Base-by-base conservation (phyloP, 176 grass and related monocot genomes). In the Guadua angustifolia region DNA sequence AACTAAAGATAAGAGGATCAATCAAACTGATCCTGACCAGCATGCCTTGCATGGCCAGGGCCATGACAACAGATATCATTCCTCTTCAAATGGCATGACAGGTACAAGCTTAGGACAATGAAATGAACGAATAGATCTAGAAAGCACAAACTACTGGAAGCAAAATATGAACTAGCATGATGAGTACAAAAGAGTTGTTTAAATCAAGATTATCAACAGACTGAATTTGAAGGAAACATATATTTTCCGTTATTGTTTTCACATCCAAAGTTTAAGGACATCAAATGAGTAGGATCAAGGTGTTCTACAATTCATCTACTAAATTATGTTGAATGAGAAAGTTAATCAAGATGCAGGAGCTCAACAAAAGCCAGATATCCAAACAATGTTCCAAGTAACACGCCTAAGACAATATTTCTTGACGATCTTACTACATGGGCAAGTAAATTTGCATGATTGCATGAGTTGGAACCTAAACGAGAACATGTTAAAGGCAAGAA, bases 111-210 rank as follows among this genome's bases (percentile, higher is more conserved):
- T 44, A 24, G 58, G 53, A 74, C 16, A 76, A 22, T 14, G 0
- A 68, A 35, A 12, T 45, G 26, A 53, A 71, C 26, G 0, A 73
- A 45, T 26, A 66, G 77, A 86, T 51, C 24, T 19, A 13, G 26
- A 69, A 76, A 8, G 12, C 40, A 35, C 42, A 47, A 57, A 86
- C 68, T 56, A 56, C 18, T 45, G 63, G 40, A 61, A 61, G 66
- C 56, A 83, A n/a, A 88, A 51, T 49, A 88, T 4, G 2, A 51
- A 35, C 24, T 72, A 1, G 19, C 22, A 71, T 71, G 65, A 70
- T 62, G 8, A 14, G 44, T 43, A 71, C 18, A 71, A 19, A 44
- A 1, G 5, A 69, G 43, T 29, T 44, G 33, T 64, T 72, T 78
- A 63, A 66, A 64, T 43, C 66, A 66, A 62, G 57, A 16, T 18